Percentiles rank a stretch among this genome's conserved stretches.
These are phyloP conservation scores for Isabelozyma rhagii DNA, from an alignment of 805 yeast genomes.

Conservation along the genomic window DNA sequence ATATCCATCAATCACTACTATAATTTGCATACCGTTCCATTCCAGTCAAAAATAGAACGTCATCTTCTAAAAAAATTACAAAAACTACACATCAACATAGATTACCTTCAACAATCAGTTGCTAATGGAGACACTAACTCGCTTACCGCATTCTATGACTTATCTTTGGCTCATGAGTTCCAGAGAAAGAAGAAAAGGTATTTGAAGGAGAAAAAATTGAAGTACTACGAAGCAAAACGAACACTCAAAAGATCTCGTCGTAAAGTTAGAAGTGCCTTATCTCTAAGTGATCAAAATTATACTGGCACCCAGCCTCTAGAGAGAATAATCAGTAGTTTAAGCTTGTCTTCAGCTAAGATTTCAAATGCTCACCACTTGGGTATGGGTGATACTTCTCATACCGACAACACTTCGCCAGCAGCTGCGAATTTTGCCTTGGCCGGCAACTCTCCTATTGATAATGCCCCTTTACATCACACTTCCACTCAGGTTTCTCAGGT, in stretches of 20 bases:
- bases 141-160: slow-evolving; percentile 71
- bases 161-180: slow-evolving; percentile 54
- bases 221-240: slow-evolving; percentile 29
- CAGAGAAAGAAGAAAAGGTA: slow-evolving; percentile 29
- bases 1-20: slow-evolving; percentile 39
- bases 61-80: slow-evolving; percentile 56
- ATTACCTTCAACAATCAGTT: slow-evolving; percentile 56
- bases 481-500: neutral
- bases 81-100: slow-evolving; percentile 62
- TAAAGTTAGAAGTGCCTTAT: slow-evolving; percentile 34
- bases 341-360: slow-evolving; percentile 24
- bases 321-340: slow-evolving; percentile 33
- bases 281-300: slow-evolving; percentile 26
- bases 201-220: slow-evolving; percentile 26
- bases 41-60: slow-evolving; percentile 61
- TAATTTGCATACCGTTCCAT: slow-evolving; percentile 33
- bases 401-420: neutral
- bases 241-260: slow-evolving; percentile 28
- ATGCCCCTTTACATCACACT: neutral
- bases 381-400: neutral
- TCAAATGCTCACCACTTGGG: neutral
- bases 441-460: neutral
- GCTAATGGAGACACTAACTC: slow-evolving; percentile 62
- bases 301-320: slow-evolving; percentile 33
- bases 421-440: neutral